A percentile compares a stretch with the other conserved stretches of the same genome.
Evolutionary conservation across 768 basidiomycete species (phyloP).

Genomic region (Suillus subalutaceus): DNA sequence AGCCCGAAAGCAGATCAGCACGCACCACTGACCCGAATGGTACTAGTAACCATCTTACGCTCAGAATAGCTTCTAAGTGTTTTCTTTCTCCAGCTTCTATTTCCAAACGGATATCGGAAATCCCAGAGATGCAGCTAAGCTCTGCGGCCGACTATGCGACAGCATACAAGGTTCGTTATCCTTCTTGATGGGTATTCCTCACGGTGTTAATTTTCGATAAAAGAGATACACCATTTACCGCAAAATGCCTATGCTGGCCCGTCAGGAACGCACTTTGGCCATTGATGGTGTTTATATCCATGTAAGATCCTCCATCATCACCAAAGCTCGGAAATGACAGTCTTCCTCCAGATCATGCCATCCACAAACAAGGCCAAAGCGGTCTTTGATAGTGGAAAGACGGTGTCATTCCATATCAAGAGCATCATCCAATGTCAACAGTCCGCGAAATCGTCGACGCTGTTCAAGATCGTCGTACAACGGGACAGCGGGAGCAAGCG

Average conservation of each 20-base stretch:
- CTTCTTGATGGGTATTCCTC: background rate
- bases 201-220: background rate
- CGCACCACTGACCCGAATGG: slow-evolving; percentile 92
- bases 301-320: slow-evolving; percentile 42
- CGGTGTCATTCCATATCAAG: slow-evolving; percentile 90
- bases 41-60: slow-evolving; percentile 29
- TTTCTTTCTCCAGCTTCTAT: slow-evolving; percentile 69
- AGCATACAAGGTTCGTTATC: slow-evolving; percentile 74
- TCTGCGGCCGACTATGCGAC: slow-evolving; percentile 77
- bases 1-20: slow-evolving; percentile 64
- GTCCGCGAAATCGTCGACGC: slow-evolving; percentile 73
- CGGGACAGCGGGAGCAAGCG: slow-evolving; percentile 79
- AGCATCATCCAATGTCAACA: slow-evolving; percentile 84
- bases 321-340: background rate
- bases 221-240: slow-evolving; percentile 92
- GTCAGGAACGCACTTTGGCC: slow-evolving; percentile 88
- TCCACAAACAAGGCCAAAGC: slow-evolving; percentile 75
- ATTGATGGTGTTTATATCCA: slow-evolving; percentile 96
- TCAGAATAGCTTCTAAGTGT: slow-evolving; percentile 2
- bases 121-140: slow-evolving; percentile 53
- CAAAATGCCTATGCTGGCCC: slow-evolving; percentile 92
- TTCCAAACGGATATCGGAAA: slow-evolving; percentile 85
- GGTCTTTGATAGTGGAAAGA: slow-evolving; percentile 89
- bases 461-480: slow-evolving; percentile 89
- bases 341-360: slow-evolving; percentile 75